A percentile compares a stretch with the other conserved stretches of the same genome.
Conservation (phyloP, 2,329 filamentous ascomycete species). For the Cadophora gregata region DNA sequence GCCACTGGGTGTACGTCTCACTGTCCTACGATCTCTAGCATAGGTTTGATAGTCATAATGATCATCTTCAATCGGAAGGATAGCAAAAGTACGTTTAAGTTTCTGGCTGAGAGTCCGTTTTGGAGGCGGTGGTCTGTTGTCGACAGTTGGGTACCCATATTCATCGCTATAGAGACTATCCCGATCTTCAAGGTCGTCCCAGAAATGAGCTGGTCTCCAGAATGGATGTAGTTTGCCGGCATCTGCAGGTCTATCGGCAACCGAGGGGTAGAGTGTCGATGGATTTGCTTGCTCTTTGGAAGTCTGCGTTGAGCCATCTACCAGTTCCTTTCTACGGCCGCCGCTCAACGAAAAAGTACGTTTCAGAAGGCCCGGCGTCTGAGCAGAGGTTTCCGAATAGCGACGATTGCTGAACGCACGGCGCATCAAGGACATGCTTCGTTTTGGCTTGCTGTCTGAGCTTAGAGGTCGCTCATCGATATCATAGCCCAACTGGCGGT, state of each 20-base stretch:
- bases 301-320: slow-evolving; percentile 38
- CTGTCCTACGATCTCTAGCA: slow-evolving; percentile 60
- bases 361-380: slow-evolving; percentile 56
- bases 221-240: slow-evolving; percentile 63
- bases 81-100: slow-evolving; percentile 61
- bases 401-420: slow-evolving; percentile 59
- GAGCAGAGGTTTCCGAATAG: slow-evolving; percentile 56
- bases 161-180: slow-evolving; percentile 34
- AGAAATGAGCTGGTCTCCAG: slow-evolving; percentile 62
- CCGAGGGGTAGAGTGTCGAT: slow-evolving; percentile 48
- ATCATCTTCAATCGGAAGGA: slow-evolving; percentile 58
- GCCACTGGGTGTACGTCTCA: slow-evolving; percentile 63
- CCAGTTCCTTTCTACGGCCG: slow-evolving; percentile 27
- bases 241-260: slow-evolving; percentile 56
- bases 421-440: slow-evolving; percentile 58
- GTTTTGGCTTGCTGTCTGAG: slow-evolving; percentile 51
- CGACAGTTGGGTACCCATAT: slow-evolving; percentile 52
- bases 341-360: slow-evolving; percentile 47
- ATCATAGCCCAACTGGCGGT: slow-evolving; percentile 59
- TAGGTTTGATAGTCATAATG: slow-evolving; percentile 47
- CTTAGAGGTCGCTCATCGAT: slow-evolving; percentile 46
- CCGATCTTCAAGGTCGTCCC: slow-evolving; percentile 47
- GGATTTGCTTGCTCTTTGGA: slow-evolving; percentile 38
- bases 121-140: slow-evolving; percentile 53
- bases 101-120: slow-evolving; percentile 55